phyloP scores from a whole-genome alignment of 2,329 filamentous ascomycete genomes.

The Fusarium penzigii region DNA sequence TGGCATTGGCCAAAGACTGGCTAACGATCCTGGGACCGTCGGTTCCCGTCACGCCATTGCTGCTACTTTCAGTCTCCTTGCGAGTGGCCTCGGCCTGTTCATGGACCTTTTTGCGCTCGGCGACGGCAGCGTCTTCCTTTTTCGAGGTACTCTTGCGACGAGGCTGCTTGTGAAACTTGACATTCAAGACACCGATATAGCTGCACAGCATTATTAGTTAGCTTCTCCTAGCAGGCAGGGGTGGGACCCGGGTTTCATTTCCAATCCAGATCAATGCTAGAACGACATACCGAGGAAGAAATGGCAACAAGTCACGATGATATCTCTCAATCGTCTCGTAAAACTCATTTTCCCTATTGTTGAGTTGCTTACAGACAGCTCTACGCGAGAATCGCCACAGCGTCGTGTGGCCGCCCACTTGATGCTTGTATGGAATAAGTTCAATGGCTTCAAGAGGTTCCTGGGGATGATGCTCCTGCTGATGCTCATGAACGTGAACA shows the following conservation, averaged over 20 bases:
- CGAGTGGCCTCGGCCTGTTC: constrained; percentile 26
- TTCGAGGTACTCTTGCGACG: constrained; percentile 62
- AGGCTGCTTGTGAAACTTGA: constrained; percentile 84
- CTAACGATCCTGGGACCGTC: constrained; percentile 51
- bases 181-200: constrained; percentile 96
- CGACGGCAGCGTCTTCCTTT: constrained; percentile 46
- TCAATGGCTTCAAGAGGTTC: constrained; percentile 86
- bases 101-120: constrained; percentile 39
- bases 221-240: constrained; percentile 1
- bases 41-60: constrained; percentile 13
- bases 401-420: constrained; percentile 95
- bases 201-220: constrained; percentile 45
- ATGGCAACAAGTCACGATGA: constrained; percentile 86
- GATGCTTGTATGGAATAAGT: constrained; percentile 94
- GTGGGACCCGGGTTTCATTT: too few species aligned
- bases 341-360: constrained; percentile 97
- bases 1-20: constrained; percentile 71
- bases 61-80: constrained; percentile 16
- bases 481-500: constrained; percentile 52
- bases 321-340: constrained; percentile 94
- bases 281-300: constrained; percentile 74
- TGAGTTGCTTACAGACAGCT: constrained; percentile 97
- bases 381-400: constrained; percentile 93
- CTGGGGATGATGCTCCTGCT: constrained; percentile 35
- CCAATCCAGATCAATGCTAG: too few species aligned